These are phyloP conservation scores for Paramecium caudatum DNA, from an alignment of 73 alveolate species.

Conservation along the genomic window DNA sequence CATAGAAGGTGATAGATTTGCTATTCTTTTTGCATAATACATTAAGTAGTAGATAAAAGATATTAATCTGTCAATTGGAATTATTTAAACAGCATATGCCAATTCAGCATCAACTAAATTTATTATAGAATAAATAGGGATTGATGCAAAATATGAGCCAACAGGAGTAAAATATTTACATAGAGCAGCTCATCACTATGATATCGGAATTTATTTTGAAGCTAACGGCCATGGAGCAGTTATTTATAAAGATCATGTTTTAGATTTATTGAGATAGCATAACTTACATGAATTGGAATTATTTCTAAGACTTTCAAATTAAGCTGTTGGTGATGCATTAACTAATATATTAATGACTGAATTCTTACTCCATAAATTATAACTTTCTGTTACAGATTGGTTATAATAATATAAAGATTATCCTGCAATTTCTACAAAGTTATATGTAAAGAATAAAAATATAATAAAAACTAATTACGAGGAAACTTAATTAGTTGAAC, in stretches of 20 bases:
- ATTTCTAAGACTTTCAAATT: slow-evolving; percentile 82
- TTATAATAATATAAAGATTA: slow-evolving; percentile 85
- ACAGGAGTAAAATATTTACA: slow-evolving; percentile 97
- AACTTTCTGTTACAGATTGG: slow-evolving; percentile 84
- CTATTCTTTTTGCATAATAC: slow-evolving; percentile 84
- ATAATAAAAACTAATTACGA: slow-evolving; percentile 82
- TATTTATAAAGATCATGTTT: slow-evolving; percentile 73
- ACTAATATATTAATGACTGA: slow-evolving; percentile 90
- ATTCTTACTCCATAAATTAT: slow-evolving; percentile 80
- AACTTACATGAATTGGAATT: slow-evolving; percentile 29
- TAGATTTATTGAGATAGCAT: not conserved
- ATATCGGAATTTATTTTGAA: slow-evolving; percentile 96
- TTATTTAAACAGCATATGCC: slow-evolving; percentile 93
- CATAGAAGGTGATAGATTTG: slow-evolving; percentile 92
- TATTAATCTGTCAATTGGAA: slow-evolving; percentile 77
- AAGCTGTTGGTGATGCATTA: slow-evolving; percentile 95
- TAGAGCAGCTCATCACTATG: slow-evolving; percentile 90
- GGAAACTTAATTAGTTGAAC: slow-evolving; percentile 80
- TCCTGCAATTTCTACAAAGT: slow-evolving; percentile 86
- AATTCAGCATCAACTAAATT: slow-evolving; percentile 90
- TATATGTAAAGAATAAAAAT: slow-evolving; percentile 84
- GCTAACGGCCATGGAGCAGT: slow-evolving; percentile 98
- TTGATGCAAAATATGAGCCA: slow-evolving; percentile 81
- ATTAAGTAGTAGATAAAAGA: slow-evolving; percentile 66
- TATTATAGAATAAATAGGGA: slow-evolving; percentile 82